Evolutionary conservation across 352 stramenopile species (phyloP).

Genomic region (Phytophthora syringae): DNA sequence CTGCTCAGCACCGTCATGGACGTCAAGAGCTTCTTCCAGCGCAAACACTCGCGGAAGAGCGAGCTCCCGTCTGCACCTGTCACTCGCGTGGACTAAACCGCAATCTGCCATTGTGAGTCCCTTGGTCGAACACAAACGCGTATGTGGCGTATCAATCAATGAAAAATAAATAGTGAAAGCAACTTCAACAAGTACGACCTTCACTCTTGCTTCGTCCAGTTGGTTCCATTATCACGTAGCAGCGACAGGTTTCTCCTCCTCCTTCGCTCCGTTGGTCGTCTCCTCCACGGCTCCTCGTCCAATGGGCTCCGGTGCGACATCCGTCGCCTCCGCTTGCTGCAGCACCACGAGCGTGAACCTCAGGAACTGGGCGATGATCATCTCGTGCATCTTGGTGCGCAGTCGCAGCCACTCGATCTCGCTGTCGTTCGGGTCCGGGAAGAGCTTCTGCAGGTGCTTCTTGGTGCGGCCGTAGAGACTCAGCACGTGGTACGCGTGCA

Average conservation of each 20-base stretch:
- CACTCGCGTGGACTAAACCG: constrained; percentile 35
- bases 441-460: constrained; percentile 88
- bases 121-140: too few relatives aligned
- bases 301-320: constrained; percentile 30
- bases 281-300: constrained; percentile 38
- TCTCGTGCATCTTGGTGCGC: constrained; percentile 92
- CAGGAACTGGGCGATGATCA: constrained; percentile 91
- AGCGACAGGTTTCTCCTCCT: constrained; percentile 58
- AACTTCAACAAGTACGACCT: constrained; percentile 25
- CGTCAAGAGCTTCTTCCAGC: constrained; percentile 49
- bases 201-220: constrained; percentile 13
- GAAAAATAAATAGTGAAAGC: too few relatives aligned
- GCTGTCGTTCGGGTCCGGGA: constrained; percentile 81
- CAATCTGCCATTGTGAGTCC: too few relatives aligned
- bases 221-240: constrained; percentile 27
- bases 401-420: constrained; percentile 93
- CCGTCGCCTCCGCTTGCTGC: constrained; percentile 57
- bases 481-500: constrained; percentile 92
- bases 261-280: constrained; percentile 38
- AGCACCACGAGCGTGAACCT: constrained; percentile 91
- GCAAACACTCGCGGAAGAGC: constrained; percentile 31
- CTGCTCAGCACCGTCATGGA: constrained; percentile 57
- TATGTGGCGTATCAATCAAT: too few relatives aligned
- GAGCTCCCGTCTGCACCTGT: constrained; percentile 32
- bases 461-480: constrained; percentile 86